phyloP scores from a whole-genome alignment of 1,284 basidiomycete genomes.

The Rhodotorula sp. region DNA sequence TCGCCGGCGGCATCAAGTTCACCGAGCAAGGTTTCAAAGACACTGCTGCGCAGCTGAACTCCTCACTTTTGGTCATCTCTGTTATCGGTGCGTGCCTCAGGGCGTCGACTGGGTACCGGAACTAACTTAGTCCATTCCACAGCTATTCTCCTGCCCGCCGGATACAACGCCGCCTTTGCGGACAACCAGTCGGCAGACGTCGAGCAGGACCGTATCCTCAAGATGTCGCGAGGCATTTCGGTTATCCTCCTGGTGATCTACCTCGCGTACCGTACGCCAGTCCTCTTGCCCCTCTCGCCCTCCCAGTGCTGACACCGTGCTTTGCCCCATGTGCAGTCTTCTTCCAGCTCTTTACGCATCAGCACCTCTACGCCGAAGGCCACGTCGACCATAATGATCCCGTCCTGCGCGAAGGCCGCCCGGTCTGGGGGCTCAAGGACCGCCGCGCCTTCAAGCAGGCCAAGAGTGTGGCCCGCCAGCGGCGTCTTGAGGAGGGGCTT shows the following conservation, averaged over 20 bases:
- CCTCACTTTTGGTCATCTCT: conserved; percentile 56
- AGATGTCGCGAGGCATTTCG: conserved; percentile 76
- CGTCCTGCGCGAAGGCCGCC: conserved; percentile 28
- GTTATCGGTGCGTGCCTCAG: conserved; percentile 51
- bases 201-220: conserved; percentile 60
- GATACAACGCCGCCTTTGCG: conserved; percentile 55
- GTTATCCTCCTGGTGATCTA: conserved; percentile 71
- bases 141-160: conserved; percentile 53
- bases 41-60: conserved; percentile 53
- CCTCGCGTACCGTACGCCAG: conserved; percentile 22
- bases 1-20: conserved; percentile 68
- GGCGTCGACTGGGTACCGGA: not conserved
- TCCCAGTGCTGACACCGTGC: conserved; percentile 61
- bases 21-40: conserved; percentile 63
- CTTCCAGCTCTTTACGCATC: conserved; percentile 86
- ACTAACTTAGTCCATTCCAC: conserved; percentile 46
- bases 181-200: conserved; percentile 51
- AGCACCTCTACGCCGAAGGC: conserved; percentile 67
- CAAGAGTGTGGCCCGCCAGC: conserved; percentile 29
- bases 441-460: conserved; percentile 44
- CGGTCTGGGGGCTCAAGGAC: conserved; percentile 32
- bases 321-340: conserved; percentile 54
- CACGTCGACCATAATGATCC: conserved; percentile 50
- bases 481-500: conserved; percentile 23
- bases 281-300: not conserved